Base-by-base conservation (phyloP, 495 filamentous ascomycete species). In the Pseudoneurospora amorphoporcata region DNA sequence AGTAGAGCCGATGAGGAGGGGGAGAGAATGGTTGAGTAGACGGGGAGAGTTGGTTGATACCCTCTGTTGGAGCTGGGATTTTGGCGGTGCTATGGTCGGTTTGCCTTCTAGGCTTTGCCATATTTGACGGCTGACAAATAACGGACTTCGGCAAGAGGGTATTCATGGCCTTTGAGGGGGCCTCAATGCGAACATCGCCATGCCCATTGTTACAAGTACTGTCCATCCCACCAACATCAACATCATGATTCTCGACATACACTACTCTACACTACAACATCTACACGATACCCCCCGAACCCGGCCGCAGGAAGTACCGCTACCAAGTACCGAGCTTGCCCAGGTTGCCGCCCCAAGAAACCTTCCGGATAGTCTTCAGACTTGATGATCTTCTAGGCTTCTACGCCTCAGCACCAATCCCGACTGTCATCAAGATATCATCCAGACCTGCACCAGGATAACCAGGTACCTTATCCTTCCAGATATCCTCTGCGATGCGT, bases 391-490 rank as follows among this genome's bases (percentile, higher is more conserved):
- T 14, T 37, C 53, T 65, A 16, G 53, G 29, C 53, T 65, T 65
- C 53, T 65, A 65, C 29, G 53, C 53, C 53, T 65, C 53, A 65
- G 53, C 53, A 41, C 69, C 73, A 68, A 91, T 77, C 1, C 88
- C 87, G 40, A 86, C 85, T 69, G 84, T 87, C 58, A 83, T 88
- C 70, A 96, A 77, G 39, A 94, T 91, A 74, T 92, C 90, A 4
- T 91, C 88, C 10, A 90, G 80, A 4, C 87, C 88, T 75, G 88
- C 83, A 10, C 86, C 86, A 9, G 88, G 87, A 23, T 86, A 86
- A 8, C 90, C 90, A 9, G 87, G 87, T 17, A 94, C 90, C 32
- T 89, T 85, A 71, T 88, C 87, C 74, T 84, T 87, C 94, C 94
- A 97, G 1, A 91, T 85, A 23, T 87, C 85, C 23, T 89, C 87